phyloP scores from a whole-genome alignment of 805 yeast genomes.

The Cyberlindnera sargentensis region DNA sequence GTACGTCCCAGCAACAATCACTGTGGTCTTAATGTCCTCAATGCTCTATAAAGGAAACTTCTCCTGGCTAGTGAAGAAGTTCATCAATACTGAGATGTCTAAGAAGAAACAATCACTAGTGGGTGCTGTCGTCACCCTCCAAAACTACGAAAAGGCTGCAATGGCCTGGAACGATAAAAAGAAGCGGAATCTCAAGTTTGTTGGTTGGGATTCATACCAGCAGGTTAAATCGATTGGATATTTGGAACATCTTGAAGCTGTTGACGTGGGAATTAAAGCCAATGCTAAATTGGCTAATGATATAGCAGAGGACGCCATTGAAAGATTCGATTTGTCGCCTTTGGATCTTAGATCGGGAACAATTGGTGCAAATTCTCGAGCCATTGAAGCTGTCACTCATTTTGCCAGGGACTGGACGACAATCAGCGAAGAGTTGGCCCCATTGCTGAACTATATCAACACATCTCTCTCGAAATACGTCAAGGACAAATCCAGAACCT shows the following conservation, averaged over 20 bases:
- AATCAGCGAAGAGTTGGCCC: constrained; percentile 43
- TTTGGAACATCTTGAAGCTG: constrained; percentile 39
- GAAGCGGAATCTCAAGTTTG: constrained; percentile 34
- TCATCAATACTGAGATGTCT: constrained; percentile 17
- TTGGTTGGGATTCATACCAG: constrained; percentile 52
- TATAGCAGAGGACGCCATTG: constrained; percentile 34
- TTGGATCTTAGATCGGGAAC: constrained; percentile 36
- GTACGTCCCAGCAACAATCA: constrained; percentile 18
- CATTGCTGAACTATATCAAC: constrained; percentile 46
- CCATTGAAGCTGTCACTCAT: constrained; percentile 69
- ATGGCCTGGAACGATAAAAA: constrained; percentile 40
- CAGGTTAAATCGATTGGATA: constrained; percentile 48
- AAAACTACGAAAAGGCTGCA: constrained; percentile 34
- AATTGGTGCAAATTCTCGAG: constrained; percentile 31
- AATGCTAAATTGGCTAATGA: constrained; percentile 43
- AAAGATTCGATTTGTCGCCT: constrained; percentile 29
- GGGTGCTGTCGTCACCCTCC: constrained; percentile 40
- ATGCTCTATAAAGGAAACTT: constrained; percentile 20
- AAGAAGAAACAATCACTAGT: constrained; percentile 24
- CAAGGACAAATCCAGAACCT: constrained; percentile 30
- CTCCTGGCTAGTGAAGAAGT: constrained; percentile 16
- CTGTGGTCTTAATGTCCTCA: constrained; percentile 26
- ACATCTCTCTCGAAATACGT: constrained; percentile 32
- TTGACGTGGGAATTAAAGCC: constrained; percentile 38
- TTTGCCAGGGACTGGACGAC: constrained; percentile 71